A percentile compares a stretch with the other conserved stretches of the same genome.
These are phyloP conservation scores for Physcia stellaris DNA, from an alignment of 495 filamentous ascomycete genomes.

Conservation along the genomic window DNA sequence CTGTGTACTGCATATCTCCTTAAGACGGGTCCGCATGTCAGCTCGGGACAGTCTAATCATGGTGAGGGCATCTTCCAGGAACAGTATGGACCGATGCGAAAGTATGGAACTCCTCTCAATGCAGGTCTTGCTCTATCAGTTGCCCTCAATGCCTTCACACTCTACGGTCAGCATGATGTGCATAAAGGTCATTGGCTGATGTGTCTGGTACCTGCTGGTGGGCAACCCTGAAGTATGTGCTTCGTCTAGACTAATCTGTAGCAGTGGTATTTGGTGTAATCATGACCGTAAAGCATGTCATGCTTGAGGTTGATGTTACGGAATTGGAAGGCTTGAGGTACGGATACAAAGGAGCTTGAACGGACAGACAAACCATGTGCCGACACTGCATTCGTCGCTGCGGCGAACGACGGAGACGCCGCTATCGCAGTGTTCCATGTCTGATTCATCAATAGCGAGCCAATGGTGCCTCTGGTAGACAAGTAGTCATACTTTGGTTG, in stretches of 20 bases:
- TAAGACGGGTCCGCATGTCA: conserved; percentile 16
- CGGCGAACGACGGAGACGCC: no score
- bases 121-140: conserved; percentile 12
- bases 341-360: conserved; percentile 36
- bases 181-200: conserved; percentile 16
- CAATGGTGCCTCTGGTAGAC: conserved; percentile 35
- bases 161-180: conserved; percentile 7
- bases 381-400: no score
- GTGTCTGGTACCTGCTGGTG: conserved; percentile 13
- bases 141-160: conserved; percentile 7
- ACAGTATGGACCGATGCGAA: conserved; percentile 7
- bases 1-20: conserved; percentile 41
- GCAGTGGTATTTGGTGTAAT: conserved; percentile 27
- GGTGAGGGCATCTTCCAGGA: conserved; percentile 2
- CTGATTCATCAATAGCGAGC: no score
- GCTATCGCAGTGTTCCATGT: no score
- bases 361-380: background rate
- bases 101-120: conserved; percentile 11
- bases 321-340: conserved; percentile 35
- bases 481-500: conserved; percentile 57
- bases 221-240: conserved; percentile 18
- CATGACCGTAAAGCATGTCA: conserved; percentile 23
- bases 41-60: conserved; percentile 15
- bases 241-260: conserved; percentile 11
- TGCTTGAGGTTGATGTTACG: conserved; percentile 32